Percentiles rank a stretch among this genome's conserved stretches.
Conservation (phyloP, 2,329 filamentous ascomycete genomes). For the Lecanicillium sp. region DNA sequence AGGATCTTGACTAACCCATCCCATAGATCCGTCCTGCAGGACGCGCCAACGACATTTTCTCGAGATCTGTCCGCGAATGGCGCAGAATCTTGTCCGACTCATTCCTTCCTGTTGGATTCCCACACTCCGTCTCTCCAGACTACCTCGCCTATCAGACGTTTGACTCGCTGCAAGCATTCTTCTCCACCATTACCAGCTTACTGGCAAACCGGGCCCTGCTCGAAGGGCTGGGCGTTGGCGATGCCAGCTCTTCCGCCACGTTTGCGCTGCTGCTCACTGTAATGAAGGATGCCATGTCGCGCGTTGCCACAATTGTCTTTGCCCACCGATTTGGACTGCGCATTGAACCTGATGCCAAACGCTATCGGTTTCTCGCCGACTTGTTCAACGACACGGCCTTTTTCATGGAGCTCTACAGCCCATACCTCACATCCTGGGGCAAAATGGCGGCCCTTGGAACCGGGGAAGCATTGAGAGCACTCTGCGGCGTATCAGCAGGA, state of each 20-base stretch:
- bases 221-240: constrained; percentile 72
- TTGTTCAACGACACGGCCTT: constrained; percentile 83
- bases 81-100: constrained; percentile 49
- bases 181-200: constrained; percentile 71
- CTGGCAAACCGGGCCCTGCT: constrained; percentile 78
- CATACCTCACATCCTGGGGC: constrained; percentile 52
- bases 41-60: constrained; percentile 16
- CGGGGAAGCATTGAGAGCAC: constrained; percentile 43
- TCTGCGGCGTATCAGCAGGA: constrained; percentile 86
- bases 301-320: constrained; percentile 79
- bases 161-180: constrained; percentile 79
- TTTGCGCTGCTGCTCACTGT: constrained; percentile 76
- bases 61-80: constrained; percentile 23
- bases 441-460: constrained; percentile 43
- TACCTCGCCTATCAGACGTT: constrained; percentile 66
- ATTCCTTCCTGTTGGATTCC: constrained; percentile 83
- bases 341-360: constrained; percentile 86
- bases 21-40: constrained; percentile 5
- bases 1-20: not conserved
- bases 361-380: constrained; percentile 79
- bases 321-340: constrained; percentile 74
- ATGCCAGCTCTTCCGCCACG: constrained; percentile 70
- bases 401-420: constrained; percentile 77
- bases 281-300: constrained; percentile 71
- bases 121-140: constrained; percentile 76